Evolutionary conservation across 306 rosid genomes (phyloP).

Genomic region (Dalbergia oliveri): DNA sequence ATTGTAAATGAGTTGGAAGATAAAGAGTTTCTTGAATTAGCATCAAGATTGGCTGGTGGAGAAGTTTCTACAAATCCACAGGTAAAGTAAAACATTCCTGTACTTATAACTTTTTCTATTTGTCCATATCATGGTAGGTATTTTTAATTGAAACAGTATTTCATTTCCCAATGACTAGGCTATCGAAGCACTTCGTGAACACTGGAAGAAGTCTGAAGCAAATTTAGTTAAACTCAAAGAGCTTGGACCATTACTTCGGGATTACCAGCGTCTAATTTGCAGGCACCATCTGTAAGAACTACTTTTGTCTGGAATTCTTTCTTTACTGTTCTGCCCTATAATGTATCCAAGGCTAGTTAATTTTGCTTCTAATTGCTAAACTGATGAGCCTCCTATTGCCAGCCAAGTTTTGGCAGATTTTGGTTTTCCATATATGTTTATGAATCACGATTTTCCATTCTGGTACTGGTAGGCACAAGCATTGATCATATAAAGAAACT

Average conservation of each 20-base stretch:
- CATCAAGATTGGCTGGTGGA: conserved; percentile 62
- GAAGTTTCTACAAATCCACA: conserved; percentile 53
- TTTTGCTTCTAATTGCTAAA: conserved; percentile 13
- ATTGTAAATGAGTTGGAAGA: conserved; percentile 76
- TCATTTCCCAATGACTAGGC: conserved; percentile 51
- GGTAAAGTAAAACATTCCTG: conserved; percentile 44
- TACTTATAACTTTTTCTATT: not conserved
- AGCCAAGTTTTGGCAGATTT: conserved; percentile 25
- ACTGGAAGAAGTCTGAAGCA: conserved; percentile 81
- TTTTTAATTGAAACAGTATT: conserved; percentile 39
- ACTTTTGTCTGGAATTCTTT: conserved; percentile 30
- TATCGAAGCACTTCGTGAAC: conserved; percentile 74
- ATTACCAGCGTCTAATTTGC: conserved; percentile 77
- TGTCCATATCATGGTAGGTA: not conserved
- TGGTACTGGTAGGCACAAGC: not conserved
- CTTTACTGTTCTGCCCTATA: conserved; percentile 11
- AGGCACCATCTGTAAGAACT: conserved; percentile 65
- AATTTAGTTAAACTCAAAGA: conserved; percentile 76
- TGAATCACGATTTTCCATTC: not conserved
- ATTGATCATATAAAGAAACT: not conserved
- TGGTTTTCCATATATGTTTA: conserved; percentile 24
- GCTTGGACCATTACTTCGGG: conserved; percentile 92
- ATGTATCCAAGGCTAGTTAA: not conserved
- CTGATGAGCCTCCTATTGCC: conserved; percentile 24
- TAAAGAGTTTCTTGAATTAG: conserved; percentile 78